A percentile compares a stretch with the other conserved stretches of the same genome.
phyloP scores from a whole-genome alignment of 441 rosid genomes.

The Pelargonium myrrhifolium region DNA sequence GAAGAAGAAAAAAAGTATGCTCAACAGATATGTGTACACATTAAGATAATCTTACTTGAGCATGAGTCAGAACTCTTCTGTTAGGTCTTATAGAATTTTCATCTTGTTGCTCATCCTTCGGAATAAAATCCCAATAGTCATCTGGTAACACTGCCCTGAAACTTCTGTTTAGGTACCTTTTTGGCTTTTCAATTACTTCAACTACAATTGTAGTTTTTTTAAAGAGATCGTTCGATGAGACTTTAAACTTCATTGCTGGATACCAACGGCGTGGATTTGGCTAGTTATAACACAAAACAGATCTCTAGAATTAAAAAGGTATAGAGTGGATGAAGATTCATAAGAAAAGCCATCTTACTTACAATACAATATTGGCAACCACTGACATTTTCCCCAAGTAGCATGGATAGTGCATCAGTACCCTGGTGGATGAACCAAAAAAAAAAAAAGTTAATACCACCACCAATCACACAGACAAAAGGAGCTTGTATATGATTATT shows the following conservation, averaged over 20 bases:
- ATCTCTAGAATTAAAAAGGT: constrained; percentile 14
- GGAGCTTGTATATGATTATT: background rate
- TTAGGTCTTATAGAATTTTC: constrained; percentile 43
- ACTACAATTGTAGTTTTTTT: constrained; percentile 54
- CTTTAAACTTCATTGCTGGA: constrained; percentile 71
- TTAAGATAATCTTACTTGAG: constrained; percentile 47
- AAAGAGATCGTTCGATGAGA: constrained; percentile 53
- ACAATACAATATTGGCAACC: constrained; percentile 82
- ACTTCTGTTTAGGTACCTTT: constrained; percentile 31
- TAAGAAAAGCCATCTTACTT: constrained; percentile 30
- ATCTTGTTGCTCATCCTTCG: constrained; percentile 49
- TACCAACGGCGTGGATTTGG: constrained; percentile 44
- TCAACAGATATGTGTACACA: background rate
- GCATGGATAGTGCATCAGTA: constrained; percentile 23
- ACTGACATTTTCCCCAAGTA: constrained; percentile 21
- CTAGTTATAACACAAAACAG: constrained; percentile 33
- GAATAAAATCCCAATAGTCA: constrained; percentile 80
- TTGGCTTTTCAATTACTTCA: constrained; percentile 46
- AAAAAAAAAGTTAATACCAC: constrained; percentile 9
- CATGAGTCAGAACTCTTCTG: constrained; percentile 58
- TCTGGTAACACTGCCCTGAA: constrained; percentile 33
- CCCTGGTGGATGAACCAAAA: constrained; percentile 36
- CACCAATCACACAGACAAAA: constrained; percentile 5
- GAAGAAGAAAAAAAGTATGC: background rate
- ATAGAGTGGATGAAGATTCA: constrained; percentile 14